Evolutionary conservation across 139 green algal species (phyloP), one percentile per base, ranked within the genome.

Genomic region (Chlamydomonas incerta): DNA sequence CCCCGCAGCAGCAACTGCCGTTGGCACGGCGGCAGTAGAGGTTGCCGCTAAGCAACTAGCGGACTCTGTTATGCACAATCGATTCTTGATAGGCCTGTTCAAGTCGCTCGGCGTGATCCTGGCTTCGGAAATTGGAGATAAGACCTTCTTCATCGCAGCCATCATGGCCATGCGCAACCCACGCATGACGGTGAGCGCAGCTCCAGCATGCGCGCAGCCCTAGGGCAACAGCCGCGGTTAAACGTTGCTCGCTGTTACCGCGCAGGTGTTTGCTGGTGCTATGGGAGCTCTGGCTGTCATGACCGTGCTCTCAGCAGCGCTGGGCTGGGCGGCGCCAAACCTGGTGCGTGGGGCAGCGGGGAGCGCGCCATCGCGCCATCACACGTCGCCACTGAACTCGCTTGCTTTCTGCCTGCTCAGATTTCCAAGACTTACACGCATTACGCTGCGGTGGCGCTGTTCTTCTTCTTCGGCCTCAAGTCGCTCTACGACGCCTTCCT

Each of bases 131-230:
- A 95, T 97, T 31, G 95, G 97, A 0, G 97, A 99, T 91, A 99
- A 99, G 86, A 99, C 97, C 1, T 99, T 99, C 87, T 98, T 99
- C 89, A 99, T 99, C 41, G 96, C 96, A 21, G 93, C 88, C 9
- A 82, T 99, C 28, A 95, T 99, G 92, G 96, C 96, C 3, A 98
- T 98, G 95, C 81, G 88, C 26, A 93, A 98, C 71, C 87, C 92
- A 0, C 80, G 95, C 1, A 34, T 86, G n/a, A 91, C 90, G 86
- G 95, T 97, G 50, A 50, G 46, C 24, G 8, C 14, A 77, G 28
- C 24, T n/a, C 14, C 28, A 24, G n/a, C 71, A n/a, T 28, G 46
- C 28, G 34, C 28, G 71, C 28, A 58, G 33, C 33, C 37, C 71
- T 55, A 63, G 50, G 33, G 17, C 23, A 58, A 77, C 31, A 26